Evolutionary conservation across 768 basidiomycete species (phyloP), one percentile per base, ranked within the genome.

Genomic region (Hygrocybe punicea): DNA sequence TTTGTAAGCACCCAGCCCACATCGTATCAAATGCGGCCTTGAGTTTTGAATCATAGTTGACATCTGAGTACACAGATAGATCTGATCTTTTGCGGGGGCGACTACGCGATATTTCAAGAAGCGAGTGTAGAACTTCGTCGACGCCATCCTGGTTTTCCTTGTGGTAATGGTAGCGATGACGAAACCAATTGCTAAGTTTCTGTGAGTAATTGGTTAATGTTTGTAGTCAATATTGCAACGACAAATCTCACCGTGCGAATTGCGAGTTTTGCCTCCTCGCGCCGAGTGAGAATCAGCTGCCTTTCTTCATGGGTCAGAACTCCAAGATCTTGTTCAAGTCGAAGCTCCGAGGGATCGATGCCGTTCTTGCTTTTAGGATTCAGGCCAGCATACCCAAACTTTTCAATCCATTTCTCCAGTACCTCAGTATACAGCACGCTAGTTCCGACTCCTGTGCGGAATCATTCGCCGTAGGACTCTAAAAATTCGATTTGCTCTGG

Each of bases 161-260:
- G 17, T 23, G 46, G 9, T 9, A 14, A 1, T 24, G 39, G 21
- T 36, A 60, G 2, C 55, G 55, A 1, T 44, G 56, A 14, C 58
- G 53, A 44, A 23, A 60, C 49, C 49, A 60, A 9, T 46, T 45
- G 2, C 39, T 3, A 4, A 60, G n/a, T 56, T 60, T 60, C 58
- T 60, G 21, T 14, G 2, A 3, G 36, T n/a, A 13, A 33, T 1
- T 9, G 2, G 16, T 21, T 14, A 49, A 46, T 51, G 2, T 56
- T 4, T 34, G 6, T 9, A 29, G 4, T 19, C 24, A 19, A 4
- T 42, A 3, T 2, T 44, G 36, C n/a, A 21, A 17, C 23, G 11
- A n/a, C n/a, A n/a, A n/a, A n/a, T n/a, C 46, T 47, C 9, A 47
- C 46, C 23, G 23, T 24, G 9, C 46, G 46, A 21, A 47, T n/a